Evolutionary conservation across 169 alveolate species (phyloP).

Genomic region (Plasmodium yoelii): DNA sequence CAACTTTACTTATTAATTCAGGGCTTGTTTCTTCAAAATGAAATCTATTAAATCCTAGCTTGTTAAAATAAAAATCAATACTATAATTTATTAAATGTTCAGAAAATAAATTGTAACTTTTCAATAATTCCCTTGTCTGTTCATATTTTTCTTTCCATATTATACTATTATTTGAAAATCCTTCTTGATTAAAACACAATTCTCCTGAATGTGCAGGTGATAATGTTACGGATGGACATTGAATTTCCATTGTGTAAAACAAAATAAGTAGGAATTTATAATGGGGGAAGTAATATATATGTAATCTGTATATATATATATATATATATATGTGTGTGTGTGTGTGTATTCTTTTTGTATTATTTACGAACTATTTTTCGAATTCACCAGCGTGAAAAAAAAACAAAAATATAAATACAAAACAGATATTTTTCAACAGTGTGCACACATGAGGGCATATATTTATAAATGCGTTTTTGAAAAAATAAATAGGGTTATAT

Average conservation of each 20-base stretch:
- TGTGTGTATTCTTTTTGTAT: too few species aligned
- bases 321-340: too few species aligned
- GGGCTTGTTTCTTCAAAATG: conserved; percentile 87
- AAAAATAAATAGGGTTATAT: too few species aligned
- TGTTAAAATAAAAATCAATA: conserved; percentile 85
- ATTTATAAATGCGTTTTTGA: too few species aligned
- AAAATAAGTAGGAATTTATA: too few species aligned
- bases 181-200: conserved; percentile 16
- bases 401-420: too few species aligned
- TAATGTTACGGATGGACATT: neutral
- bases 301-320: too few species aligned
- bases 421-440: too few species aligned
- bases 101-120: conserved; percentile 61
- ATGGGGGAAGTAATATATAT: too few species aligned
- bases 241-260: neutral
- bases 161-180: conserved; percentile 52
- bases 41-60: conserved; percentile 86
- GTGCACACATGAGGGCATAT: too few species aligned
- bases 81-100: conserved; percentile 78
- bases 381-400: too few species aligned
- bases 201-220: conserved; percentile 6
- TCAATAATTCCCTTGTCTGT: conserved; percentile 23
- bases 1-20: conserved; percentile 84
- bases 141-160: conserved; percentile 67
- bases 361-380: too few species aligned